phyloP scores from a whole-genome alignment of 2,329 filamentous ascomycete genomes.

The Trichoderma sp. region DNA sequence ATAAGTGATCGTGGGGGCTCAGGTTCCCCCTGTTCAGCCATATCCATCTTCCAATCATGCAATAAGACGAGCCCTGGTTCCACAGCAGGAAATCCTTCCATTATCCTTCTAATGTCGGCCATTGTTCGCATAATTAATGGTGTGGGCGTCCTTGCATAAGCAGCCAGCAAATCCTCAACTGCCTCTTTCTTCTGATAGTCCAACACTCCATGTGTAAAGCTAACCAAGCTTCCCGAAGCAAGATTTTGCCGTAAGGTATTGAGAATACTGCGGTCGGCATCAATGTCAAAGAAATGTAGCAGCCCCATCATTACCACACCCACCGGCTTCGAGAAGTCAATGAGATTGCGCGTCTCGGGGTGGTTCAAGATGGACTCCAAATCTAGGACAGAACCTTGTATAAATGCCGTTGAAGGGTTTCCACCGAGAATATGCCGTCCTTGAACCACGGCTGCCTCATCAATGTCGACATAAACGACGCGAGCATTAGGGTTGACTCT shows the following conservation, averaged over 20 bases:
- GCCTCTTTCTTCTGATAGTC: neutral
- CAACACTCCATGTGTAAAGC: neutral
- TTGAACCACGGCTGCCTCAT: neutral
- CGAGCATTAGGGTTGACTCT: neutral
- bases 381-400: constrained; percentile 4
- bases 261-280: neutral
- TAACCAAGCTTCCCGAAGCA: neutral
- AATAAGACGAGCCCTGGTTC: neutral
- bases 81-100: neutral
- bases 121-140: neutral
- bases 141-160: neutral
- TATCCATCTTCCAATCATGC: constrained; percentile 6
- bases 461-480: constrained; percentile 4
- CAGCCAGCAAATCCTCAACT: neutral
- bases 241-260: neutral
- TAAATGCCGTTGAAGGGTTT: neutral
- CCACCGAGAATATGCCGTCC: neutral
- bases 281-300: neutral
- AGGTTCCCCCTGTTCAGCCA: constrained; percentile 9
- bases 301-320: constrained; percentile 13
- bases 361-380: constrained; percentile 6
- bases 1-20: neutral
- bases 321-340: constrained; percentile 10
- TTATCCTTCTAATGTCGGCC: neutral
- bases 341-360: constrained; percentile 2